Base-by-base conservation (phyloP, 73 alveolate species). In the Paramecium sonneborni region DNA sequence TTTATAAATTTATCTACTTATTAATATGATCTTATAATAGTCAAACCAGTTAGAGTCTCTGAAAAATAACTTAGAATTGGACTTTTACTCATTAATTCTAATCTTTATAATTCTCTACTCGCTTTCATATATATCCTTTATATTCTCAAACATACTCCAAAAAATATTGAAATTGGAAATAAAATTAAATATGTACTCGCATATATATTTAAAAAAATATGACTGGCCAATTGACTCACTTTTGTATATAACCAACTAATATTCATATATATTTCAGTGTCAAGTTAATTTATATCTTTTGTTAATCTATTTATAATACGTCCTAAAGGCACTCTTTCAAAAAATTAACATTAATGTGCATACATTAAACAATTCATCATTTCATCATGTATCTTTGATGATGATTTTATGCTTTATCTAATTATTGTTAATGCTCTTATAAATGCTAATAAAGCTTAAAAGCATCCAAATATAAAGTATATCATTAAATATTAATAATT, bases 321-420 rank as follows among this genome's bases (percentile, higher is more conserved):
- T 0, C 99, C 98, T 14, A 93, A 85, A 8, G 99, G 98, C 38
- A 97, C 96, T 21, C 93, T 93, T 85, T 97, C 99, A 95, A 95
- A 97, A 93, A 93, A 97, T 62, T 76, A 57, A 76, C 95, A 94
- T 15, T 96, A 93, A 7, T 98, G 98, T 10, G 99, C 98, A 24
- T 92, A 92, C 41, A 97, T 68, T 37, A 97, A 88, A 67, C 92
- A 95, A 23, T 82, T 87, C 18, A 97, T 84, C 98, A 97, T 95
- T 24, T 95, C 86, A 57, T 96, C 88, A 85, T 95, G 98, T 94
- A 97, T 57, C 57, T 91, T 26, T 56, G 92, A 20, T 95, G 88
- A 24, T 32, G 46, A 34, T 4, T 21, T 38, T 32, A 41, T 14
- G 20, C 57, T 38, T 38, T 38, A 76, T 41, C 30, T 76, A 14